These are phyloP conservation scores for Pestalotiopsis sp. DNA, from an alignment of 2,329 filamentous ascomycete species.

Conservation along the genomic window DNA sequence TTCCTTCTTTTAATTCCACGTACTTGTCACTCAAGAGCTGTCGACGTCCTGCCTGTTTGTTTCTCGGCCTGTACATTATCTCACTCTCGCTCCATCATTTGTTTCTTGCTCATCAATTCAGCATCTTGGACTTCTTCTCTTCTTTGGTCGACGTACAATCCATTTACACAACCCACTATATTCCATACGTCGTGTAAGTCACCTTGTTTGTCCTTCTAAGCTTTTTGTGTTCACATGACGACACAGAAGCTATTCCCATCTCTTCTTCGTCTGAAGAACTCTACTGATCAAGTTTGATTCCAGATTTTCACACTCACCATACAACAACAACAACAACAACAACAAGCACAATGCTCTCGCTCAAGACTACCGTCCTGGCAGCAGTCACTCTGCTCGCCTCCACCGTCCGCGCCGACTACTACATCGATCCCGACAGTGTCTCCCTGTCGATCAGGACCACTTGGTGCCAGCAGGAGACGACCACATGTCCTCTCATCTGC, in stretches of 20 bases:
- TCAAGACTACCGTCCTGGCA: slow-evolving; percentile 54
- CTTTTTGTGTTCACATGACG: neutral
- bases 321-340: slow-evolving; percentile 5
- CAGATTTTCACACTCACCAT: neutral
- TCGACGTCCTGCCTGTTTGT: neutral
- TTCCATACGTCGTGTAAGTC: slow-evolving; percentile 3
- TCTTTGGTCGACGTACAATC: neutral
- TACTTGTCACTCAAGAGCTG: neutral
- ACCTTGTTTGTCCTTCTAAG: neutral
- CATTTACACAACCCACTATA: neutral
- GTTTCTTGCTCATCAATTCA: neutral
- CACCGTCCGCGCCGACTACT: slow-evolving; percentile 56
- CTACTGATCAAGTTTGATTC: neutral
- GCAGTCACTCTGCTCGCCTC: slow-evolving; percentile 53
- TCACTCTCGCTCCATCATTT: slow-evolving; percentile 4
- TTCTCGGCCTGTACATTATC: slow-evolving; percentile 8
- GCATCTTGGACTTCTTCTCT: neutral
- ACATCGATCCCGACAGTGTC: slow-evolving; percentile 64
- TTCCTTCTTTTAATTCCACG: slow-evolving; percentile 4
- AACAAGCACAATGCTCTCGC: slow-evolving; percentile 51
- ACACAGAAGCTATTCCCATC: neutral
- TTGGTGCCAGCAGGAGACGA: slow-evolving; percentile 67
- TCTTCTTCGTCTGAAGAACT: neutral
- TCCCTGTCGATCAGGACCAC: slow-evolving; percentile 45
- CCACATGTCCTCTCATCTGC: slow-evolving; percentile 73